These are phyloP conservation scores for Pugionium cornutum DNA, from an alignment of 345 rosid genomes.

Conservation along the genomic window DNA sequence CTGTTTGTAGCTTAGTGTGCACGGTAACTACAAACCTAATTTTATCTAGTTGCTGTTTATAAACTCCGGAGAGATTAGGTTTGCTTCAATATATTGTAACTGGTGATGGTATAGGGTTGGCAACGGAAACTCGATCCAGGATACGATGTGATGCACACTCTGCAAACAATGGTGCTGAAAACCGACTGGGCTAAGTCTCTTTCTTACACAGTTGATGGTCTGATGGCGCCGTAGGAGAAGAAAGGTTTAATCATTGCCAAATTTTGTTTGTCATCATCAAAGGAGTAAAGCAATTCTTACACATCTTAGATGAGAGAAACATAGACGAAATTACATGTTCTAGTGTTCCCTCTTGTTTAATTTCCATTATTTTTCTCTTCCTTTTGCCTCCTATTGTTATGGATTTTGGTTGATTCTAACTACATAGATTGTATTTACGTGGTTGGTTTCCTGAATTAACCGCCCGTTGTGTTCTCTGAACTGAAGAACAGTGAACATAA, in stretches of 20 bases:
- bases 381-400: too few relatives aligned
- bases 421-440: conserved; percentile 37
- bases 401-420: conserved; percentile 36
- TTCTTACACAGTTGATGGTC: conserved; percentile 86
- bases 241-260: conserved; percentile 23
- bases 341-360: conserved; percentile 26
- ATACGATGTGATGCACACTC: conserved; percentile 83
- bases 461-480: too few relatives aligned
- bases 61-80: conserved; percentile 7
- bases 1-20: conserved; percentile 9
- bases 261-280: conserved; percentile 39
- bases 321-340: conserved; percentile 35
- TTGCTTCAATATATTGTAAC: not conserved
- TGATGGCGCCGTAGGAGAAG: conserved; percentile 76
- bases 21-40: conserved; percentile 16
- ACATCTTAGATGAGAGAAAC: conserved; percentile 37
- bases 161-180: conserved; percentile 77
- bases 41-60: conserved; percentile 6
- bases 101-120: conserved; percentile 69
- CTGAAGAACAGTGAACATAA: conserved; percentile 28
- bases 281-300: conserved; percentile 23
- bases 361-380: too few relatives aligned
- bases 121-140: conserved; percentile 93
- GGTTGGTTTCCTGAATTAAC: too few relatives aligned
- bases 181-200: conserved; percentile 98